Percentiles rank a stretch among this genome's conserved stretches.
Conservation (phyloP, 345 rosid genomes). For the Acer negundo region DNA sequence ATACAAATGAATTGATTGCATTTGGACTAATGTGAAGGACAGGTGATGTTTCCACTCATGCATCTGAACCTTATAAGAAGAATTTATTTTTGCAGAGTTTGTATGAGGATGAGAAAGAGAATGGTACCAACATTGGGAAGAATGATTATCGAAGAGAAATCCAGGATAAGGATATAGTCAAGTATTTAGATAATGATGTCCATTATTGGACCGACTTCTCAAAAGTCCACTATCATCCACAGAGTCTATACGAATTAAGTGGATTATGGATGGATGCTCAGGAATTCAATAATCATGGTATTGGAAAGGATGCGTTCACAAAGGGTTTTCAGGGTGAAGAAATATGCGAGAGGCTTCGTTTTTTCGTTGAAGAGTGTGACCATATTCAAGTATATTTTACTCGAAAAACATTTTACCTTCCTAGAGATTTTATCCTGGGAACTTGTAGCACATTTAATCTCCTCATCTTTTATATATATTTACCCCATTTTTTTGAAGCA, state of each 20-base stretch:
- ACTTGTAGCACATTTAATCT: not conserved
- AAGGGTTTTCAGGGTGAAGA: constrained; percentile 68
- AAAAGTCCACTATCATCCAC: constrained; percentile 86
- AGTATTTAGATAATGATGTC: constrained; percentile 60
- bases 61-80: constrained; percentile 57
- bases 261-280: constrained; percentile 63
- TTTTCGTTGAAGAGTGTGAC: constrained; percentile 90
- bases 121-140: constrained; percentile 25
- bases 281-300: constrained; percentile 77
- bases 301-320: constrained; percentile 70
- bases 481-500: not conserved
- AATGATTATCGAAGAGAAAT: constrained; percentile 42
- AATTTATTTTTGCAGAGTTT: constrained; percentile 81
- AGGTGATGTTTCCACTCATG: constrained; percentile 61
- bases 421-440: not conserved
- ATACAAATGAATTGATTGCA: constrained; percentile 15
- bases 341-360: constrained; percentile 74
- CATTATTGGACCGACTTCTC: constrained; percentile 92
- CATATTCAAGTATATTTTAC: constrained; percentile 64
- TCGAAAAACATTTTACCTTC: not conserved
- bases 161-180: constrained; percentile 71
- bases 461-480: not conserved
- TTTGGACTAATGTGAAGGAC: constrained; percentile 49
- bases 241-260: constrained; percentile 63
- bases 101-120: constrained; percentile 57